A percentile compares a stretch with the other conserved stretches of the same genome.
These are phyloP conservation scores for Asterophora lycoperdoides DNA, from an alignment of 768 basidiomycete genomes.

Conservation along the genomic window DNA sequence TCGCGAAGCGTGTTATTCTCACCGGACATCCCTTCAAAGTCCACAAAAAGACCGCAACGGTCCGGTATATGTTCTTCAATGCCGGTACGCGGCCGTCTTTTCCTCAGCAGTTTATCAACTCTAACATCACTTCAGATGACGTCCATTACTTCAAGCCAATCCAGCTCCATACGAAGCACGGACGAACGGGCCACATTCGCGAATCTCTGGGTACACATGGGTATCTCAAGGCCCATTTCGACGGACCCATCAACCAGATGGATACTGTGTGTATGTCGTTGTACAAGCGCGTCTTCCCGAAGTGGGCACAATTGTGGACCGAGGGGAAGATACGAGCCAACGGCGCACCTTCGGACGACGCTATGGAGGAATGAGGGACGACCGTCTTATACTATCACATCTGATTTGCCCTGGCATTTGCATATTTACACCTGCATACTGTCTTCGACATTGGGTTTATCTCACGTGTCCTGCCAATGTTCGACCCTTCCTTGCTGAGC, in stretches of 20 bases:
- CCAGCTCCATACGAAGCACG: conserved; percentile 89
- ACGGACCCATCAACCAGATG: conserved; percentile 92
- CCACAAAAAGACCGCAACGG: conserved; percentile 94
- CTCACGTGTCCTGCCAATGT: no score
- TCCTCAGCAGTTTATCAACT: conserved; percentile 9
- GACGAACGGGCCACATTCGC: conserved; percentile 81
- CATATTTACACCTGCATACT: not conserved
- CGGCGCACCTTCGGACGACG: conserved; percentile 17
- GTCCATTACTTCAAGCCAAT: conserved; percentile 91
- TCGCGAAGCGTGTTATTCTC: conserved; percentile 91
- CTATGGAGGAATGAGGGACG: conserved; percentile 38
- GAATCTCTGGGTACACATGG: conserved; percentile 97
- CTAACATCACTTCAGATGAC: conserved; percentile 51
- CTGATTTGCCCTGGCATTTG: not conserved
- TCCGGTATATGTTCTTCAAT: conserved; percentile 99
- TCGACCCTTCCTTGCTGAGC: no score
- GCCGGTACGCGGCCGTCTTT: conserved; percentile 41
- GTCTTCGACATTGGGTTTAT: no score
- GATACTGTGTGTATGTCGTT: conserved; percentile 94
- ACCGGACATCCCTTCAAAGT: conserved; percentile 97
- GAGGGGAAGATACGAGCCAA: conserved; percentile 10
- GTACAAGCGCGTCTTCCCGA: conserved; percentile 93
- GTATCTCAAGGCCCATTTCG: conserved; percentile 95
- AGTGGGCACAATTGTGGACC: conserved; percentile 65
- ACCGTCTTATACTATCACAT: not conserved